Conservation (phyloP, 169 alveolate species). For the Cryptosporidium andersoni region DNA sequence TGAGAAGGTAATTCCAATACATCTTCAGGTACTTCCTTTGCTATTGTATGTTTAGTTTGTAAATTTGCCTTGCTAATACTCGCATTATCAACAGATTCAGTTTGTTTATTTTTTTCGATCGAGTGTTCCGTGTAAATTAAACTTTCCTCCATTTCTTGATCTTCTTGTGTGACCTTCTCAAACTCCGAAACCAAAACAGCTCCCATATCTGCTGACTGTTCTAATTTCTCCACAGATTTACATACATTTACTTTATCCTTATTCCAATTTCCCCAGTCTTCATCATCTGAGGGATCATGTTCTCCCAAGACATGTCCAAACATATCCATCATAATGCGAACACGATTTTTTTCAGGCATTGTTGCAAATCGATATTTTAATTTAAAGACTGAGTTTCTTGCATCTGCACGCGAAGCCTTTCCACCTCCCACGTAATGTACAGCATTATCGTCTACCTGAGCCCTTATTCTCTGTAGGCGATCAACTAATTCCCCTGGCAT, state of each 20-base stretch:
- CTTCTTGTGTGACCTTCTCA: constrained; percentile 56
- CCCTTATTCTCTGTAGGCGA: constrained; percentile 72
- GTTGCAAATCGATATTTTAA: constrained; percentile 73
- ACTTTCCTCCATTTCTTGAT: constrained; percentile 59
- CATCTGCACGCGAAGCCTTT: constrained; percentile 75
- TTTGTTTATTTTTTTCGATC: constrained; percentile 46
- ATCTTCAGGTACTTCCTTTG: constrained; percentile 9
- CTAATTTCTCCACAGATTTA: constrained; percentile 47
- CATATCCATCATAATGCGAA: constrained; percentile 72
- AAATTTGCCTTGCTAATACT: neutral
- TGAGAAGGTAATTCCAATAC: constrained; percentile 27
- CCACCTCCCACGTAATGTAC: constrained; percentile 78
- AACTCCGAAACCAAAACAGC: constrained; percentile 54
- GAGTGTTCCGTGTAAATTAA: constrained; percentile 58
- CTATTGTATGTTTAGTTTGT: neutral
- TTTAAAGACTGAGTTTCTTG: constrained; percentile 77
- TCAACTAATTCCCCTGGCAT: constrained; percentile 72
- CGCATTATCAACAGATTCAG: constrained; percentile 26
- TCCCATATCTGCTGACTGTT: constrained; percentile 60
- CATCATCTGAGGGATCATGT: constrained; percentile 77
- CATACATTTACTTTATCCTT: constrained; percentile 29
- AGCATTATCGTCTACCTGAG: constrained; percentile 75
- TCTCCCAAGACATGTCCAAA: constrained; percentile 74
- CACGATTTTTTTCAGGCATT: constrained; percentile 73
- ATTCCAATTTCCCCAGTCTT: constrained; percentile 75